Conservation (phyloP, 495 filamentous ascomycete genomes). For the Lepraria neglecta region DNA sequence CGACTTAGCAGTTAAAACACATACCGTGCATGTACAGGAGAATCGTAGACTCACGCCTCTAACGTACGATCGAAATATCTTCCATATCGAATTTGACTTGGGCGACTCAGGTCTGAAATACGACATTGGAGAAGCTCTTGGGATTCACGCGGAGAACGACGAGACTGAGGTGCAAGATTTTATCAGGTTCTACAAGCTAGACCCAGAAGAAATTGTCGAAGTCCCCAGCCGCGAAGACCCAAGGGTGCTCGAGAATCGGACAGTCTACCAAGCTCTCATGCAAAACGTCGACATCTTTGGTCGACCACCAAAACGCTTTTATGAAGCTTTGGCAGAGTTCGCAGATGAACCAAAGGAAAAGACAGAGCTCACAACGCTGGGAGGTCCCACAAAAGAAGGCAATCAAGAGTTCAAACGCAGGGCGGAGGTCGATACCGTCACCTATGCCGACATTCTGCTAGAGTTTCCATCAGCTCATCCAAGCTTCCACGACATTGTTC, state of each 20-base stretch:
- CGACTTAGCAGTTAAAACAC: conserved; percentile 78
- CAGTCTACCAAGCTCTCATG: conserved; percentile 83
- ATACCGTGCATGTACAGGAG: conserved; percentile 84
- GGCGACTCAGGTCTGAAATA: conserved; percentile 85
- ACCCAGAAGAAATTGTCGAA: conserved; percentile 77
- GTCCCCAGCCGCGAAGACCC: conserved; percentile 81
- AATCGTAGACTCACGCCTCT: conserved; percentile 84
- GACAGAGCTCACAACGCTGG: conserved; percentile 68
- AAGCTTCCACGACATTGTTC: conserved; percentile 80
- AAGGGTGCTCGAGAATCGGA: conserved; percentile 73
- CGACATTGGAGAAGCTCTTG: conserved; percentile 96
- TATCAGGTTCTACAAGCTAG: conserved; percentile 80
- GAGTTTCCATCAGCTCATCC: conserved; percentile 87
- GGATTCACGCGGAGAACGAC: conserved; percentile 93
- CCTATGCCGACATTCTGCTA: conserved; percentile 82
- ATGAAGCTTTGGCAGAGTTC: conserved; percentile 83
- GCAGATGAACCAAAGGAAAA: conserved; percentile 77
- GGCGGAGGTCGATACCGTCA: conserved; percentile 86
- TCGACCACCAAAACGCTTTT: conserved; percentile 93
- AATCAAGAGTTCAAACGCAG: conserved; percentile 91
- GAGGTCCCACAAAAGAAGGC: conserved; percentile 61
- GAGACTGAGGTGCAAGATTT: conserved; percentile 70
- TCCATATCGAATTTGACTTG: conserved; percentile 98
- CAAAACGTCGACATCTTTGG: conserved; percentile 98
- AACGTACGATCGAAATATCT: conserved; percentile 96